A percentile compares a stretch with the other conserved stretches of the same genome.
These are phyloP conservation scores for Aspergillus leporis DNA, from an alignment of 495 filamentous ascomycete genomes.

Conservation along the genomic window DNA sequence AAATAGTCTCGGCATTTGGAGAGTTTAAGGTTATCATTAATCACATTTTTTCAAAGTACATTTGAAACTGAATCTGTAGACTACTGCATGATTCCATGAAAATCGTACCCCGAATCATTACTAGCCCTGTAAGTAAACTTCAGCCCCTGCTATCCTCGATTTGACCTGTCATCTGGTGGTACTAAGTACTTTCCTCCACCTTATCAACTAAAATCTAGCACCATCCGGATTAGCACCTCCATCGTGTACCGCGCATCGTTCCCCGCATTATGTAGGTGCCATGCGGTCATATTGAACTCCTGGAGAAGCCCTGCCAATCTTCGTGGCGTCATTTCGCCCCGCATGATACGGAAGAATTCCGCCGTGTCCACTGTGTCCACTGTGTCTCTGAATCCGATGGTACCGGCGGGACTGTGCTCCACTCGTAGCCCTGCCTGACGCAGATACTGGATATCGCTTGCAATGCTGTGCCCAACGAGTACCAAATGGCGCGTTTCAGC, in stretches of 20 bases:
- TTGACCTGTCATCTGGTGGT: not conserved
- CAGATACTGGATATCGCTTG: constrained; percentile 67
- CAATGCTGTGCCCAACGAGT: constrained; percentile 76
- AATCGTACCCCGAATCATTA: not conserved
- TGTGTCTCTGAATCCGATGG: constrained; percentile 42
- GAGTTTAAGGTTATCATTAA: too few species aligned
- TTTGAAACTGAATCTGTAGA: too few species aligned
- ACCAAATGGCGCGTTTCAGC: constrained; percentile 59
- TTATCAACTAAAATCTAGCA: constrained; percentile 31
- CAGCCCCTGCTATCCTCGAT: not conserved
- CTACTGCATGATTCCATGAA: not conserved
- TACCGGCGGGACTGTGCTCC: constrained; percentile 6
- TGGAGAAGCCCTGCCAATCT: constrained; percentile 61
- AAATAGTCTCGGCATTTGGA: too few species aligned
- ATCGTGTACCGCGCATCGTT: constrained; percentile 91
- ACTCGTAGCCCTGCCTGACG: constrained; percentile 52
- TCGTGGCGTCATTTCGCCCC: constrained; percentile 45
- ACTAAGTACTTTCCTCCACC: not conserved
- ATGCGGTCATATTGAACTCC: constrained; percentile 59
- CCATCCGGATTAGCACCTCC: constrained; percentile 69
- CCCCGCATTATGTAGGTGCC: constrained; percentile 85
- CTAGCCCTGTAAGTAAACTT: not conserved
- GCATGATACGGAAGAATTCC: constrained; percentile 60
- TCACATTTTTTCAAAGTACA: too few species aligned
- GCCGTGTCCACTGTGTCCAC: constrained; percentile 70